Evolutionary conservation across 2,329 filamentous ascomycete species (phyloP), one percentile per base, ranked within the genome.

Genomic region (Bipolaris zeicola): DNA sequence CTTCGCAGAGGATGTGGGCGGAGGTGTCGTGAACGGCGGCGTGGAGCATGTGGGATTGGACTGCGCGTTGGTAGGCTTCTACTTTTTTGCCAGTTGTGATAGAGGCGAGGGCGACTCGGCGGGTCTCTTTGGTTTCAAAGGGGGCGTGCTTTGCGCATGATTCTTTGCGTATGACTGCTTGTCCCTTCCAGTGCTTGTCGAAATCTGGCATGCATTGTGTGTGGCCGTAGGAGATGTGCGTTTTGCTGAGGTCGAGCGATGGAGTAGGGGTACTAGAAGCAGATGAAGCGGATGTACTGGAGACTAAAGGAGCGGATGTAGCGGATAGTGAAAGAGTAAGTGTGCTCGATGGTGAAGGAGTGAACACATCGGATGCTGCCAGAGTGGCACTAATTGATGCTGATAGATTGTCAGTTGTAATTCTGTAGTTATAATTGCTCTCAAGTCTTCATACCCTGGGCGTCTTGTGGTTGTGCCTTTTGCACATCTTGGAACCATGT

Each of bases 1-100:
- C 58, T 34, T 78, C 69, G 11, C 77, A 77, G 16, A 81, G 65
- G 4, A 81, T 68, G 50, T 78, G 74, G 5, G 78, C 63, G 0
- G 77, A 75, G 45, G 79, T 78, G 5, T 76, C 75, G 42, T 78
- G 75, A 26, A 79, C 63, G 7, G 69, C 63, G 46, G 77, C 75
- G 55, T 81, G 78, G 5, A 71, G 58, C 39, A 77, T 69, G 56
- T 81, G 79, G 0, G 78, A 78, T 5, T 68, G 67, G 6, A 81
- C 66, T 0, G 78, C 77, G 20, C 76, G 70, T 39, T 79, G 74
- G 65, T 79, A 81, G 39, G 60, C 60, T 34, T 58, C 52, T 70
- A 69, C 51, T 68, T 64, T 41, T 74, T 76, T 39, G 8, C 58
- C 53, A 62, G 68, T 50, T 68, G 74, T 78, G 41, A 76, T 74